Evolutionary conservation across 352 stramenopile species (phyloP).

Genomic region (Phytopythium litorale): DNA sequence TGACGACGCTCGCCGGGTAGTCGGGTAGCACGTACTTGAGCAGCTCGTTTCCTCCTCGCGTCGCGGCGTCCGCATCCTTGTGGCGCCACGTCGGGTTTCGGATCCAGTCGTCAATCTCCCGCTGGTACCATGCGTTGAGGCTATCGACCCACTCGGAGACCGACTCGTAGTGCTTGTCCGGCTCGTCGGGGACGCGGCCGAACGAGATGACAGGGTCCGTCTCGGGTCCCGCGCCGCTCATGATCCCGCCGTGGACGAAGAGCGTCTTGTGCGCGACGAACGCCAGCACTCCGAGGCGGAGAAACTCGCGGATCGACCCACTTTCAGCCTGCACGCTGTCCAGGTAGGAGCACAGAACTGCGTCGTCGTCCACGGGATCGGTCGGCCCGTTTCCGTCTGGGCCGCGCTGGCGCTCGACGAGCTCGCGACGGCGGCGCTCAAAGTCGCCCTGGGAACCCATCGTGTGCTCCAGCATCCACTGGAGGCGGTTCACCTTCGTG

Average conservation of each 20-base stretch:
- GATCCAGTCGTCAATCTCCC: slow-evolving; percentile 76
- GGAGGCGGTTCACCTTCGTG: slow-evolving; percentile 78
- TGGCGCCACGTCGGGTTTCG: slow-evolving; percentile 69
- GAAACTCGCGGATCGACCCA: slow-evolving; percentile 84
- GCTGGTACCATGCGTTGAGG: slow-evolving; percentile 83
- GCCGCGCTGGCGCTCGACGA: slow-evolving; percentile 24
- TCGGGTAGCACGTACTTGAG: slow-evolving; percentile 69
- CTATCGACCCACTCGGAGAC: slow-evolving; percentile 55
- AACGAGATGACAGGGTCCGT: slow-evolving; percentile 31
- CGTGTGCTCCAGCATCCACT: slow-evolving; percentile 90
- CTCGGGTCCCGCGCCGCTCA: slow-evolving; percentile 23
- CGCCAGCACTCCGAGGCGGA: slow-evolving; percentile 74
- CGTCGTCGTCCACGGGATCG: slow-evolving; percentile 54
- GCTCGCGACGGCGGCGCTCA: slow-evolving; percentile 79
- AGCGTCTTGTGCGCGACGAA: slow-evolving; percentile 82
- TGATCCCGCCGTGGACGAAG: slow-evolving; percentile 92
- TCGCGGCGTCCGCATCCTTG: slow-evolving; percentile 22
- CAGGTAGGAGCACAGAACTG: slow-evolving; percentile 78
- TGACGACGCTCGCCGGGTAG: slow-evolving; percentile 63
- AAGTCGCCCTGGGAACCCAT: slow-evolving; percentile 91
- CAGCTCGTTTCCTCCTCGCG: slow-evolving; percentile 59
- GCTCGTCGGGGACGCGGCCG: slow-evolving; percentile 63
- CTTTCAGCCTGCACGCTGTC: slow-evolving; percentile 53
- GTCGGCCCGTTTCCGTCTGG: background rate
- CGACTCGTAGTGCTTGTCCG: slow-evolving; percentile 23